Percentiles rank a stretch among this genome's conserved stretches.
Evolutionary conservation across 2,329 filamentous ascomycete species (phyloP).

Genomic region (Colletotrichum camelliae): DNA sequence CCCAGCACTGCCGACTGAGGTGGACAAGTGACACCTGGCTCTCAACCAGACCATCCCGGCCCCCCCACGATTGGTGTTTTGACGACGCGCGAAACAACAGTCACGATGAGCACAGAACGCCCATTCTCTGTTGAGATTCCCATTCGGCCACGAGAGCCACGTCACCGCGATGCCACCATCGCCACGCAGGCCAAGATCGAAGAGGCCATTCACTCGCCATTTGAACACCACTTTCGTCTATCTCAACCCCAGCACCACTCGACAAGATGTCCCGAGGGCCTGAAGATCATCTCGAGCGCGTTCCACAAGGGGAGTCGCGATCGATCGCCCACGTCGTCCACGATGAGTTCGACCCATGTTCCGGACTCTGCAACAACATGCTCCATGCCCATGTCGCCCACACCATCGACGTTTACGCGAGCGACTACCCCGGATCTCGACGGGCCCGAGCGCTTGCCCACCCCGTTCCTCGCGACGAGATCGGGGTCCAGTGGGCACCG

Average conservation of each 20-base stretch:
- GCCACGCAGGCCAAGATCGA: constrained; percentile 2
- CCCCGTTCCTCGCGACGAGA: constrained; percentile 4
- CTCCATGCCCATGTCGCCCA: constrained; percentile 30
- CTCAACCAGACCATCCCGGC: background rate
- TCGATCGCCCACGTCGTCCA: constrained; percentile 41
- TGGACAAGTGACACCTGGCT: background rate
- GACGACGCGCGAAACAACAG: background rate
- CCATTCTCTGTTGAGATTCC: constrained; percentile 15
- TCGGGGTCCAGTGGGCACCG: constrained; percentile 7
- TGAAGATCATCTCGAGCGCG: constrained; percentile 17
- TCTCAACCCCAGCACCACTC: constrained; percentile 1
- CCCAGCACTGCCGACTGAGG: background rate
- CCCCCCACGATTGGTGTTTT: background rate
- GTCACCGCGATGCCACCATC: constrained; percentile 11
- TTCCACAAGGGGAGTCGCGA: constrained; percentile 12
- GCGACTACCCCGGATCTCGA: constrained; percentile 22
- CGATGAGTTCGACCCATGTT: constrained; percentile 40
- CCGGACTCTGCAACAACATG: constrained; percentile 44
- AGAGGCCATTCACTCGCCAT: background rate
- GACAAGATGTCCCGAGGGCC: constrained; percentile 16
- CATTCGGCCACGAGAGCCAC: constrained; percentile 18
- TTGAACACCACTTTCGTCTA: constrained; percentile 8
- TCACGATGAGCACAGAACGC: background rate
- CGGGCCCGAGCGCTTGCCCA: constrained; percentile 10
- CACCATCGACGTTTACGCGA: constrained; percentile 22